phyloP scores from a whole-genome alignment of 805 yeast genomes.

The Candida ponderosae region DNA sequence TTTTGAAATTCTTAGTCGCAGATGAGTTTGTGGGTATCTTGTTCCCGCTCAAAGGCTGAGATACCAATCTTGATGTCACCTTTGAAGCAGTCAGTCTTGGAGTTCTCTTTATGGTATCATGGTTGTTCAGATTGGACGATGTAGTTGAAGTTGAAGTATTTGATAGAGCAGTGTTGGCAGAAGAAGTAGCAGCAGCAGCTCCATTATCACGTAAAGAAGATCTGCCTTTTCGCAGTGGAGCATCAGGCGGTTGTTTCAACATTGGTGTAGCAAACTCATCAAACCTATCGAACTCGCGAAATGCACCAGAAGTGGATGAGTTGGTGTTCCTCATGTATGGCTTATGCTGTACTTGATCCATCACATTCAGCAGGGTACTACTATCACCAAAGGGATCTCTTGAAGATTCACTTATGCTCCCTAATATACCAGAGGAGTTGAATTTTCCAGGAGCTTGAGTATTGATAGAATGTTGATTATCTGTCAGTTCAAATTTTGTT shows the following conservation, averaged over 20 bases:
- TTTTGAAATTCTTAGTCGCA: neutral
- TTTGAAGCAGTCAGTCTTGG: constrained; percentile 32
- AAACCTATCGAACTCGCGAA: constrained; percentile 5
- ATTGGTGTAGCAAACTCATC: constrained; percentile 34
- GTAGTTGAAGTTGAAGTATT: neutral
- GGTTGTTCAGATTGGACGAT: no score
- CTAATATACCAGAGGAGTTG: no score
- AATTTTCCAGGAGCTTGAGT: no score
- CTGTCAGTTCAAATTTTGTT: no score
- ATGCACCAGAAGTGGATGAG: neutral
- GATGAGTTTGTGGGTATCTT: constrained; percentile 5
- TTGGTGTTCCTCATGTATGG: neutral
- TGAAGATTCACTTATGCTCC: neutral
- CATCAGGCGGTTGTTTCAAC: constrained; percentile 30
- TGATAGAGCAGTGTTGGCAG: neutral
- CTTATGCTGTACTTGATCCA: neutral
- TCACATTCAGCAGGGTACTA: neutral
- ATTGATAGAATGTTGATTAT: no score
- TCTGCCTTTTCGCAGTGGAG: constrained; percentile 29
- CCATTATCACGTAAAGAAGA: constrained; percentile 11
- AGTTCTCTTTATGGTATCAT: constrained; percentile 17
- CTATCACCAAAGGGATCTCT: constrained; percentile 23
- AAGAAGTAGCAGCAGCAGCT: constrained; percentile 7
- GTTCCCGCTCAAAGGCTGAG: constrained; percentile 26
- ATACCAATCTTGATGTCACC: constrained; percentile 39